These are phyloP conservation scores for Kitagawia praeruptora DNA, from an alignment of 129 eudicot genomes.

Conservation along the genomic window DNA sequence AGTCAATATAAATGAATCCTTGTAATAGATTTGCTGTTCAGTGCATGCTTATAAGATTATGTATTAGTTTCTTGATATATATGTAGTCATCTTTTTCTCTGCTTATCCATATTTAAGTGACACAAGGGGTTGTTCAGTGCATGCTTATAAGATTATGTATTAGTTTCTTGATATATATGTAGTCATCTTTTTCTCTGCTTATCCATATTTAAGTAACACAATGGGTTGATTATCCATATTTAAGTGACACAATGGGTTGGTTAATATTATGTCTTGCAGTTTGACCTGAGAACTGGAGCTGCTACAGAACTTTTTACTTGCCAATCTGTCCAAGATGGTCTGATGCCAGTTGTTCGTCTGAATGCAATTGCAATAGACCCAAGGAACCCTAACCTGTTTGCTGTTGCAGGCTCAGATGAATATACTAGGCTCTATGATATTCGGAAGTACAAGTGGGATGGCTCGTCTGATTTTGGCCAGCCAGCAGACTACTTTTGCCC, in stretches of 20 bases:
- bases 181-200: neutral
- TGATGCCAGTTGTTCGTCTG: slow-evolving; percentile 32
- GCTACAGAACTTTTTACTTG: slow-evolving; percentile 64
- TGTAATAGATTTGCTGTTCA: neutral
- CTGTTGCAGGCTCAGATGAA: slow-evolving; percentile 63
- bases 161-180: neutral
- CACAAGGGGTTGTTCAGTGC: neutral
- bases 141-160: neutral
- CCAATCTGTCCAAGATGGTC: slow-evolving; percentile 29
- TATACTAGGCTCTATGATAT: slow-evolving; percentile 68
- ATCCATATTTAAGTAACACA: neutral
- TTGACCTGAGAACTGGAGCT: slow-evolving; percentile 67
- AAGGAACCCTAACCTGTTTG: slow-evolving; percentile 60
- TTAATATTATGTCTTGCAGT: slow-evolving; percentile 23
- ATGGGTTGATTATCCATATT: no score
- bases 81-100: neutral
- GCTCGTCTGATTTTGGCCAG: slow-evolving; percentile 47
- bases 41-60: neutral
- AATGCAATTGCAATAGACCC: slow-evolving; percentile 68
- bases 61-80: neutral
- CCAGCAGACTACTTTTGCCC: slow-evolving; percentile 69
- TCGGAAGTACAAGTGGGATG: slow-evolving; percentile 43
- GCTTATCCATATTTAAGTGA: neutral
- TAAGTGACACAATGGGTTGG: neutral
- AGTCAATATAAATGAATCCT: neutral